Base-by-base conservation (phyloP, 202 grass and related monocot species). In the Carex arenaria region DNA sequence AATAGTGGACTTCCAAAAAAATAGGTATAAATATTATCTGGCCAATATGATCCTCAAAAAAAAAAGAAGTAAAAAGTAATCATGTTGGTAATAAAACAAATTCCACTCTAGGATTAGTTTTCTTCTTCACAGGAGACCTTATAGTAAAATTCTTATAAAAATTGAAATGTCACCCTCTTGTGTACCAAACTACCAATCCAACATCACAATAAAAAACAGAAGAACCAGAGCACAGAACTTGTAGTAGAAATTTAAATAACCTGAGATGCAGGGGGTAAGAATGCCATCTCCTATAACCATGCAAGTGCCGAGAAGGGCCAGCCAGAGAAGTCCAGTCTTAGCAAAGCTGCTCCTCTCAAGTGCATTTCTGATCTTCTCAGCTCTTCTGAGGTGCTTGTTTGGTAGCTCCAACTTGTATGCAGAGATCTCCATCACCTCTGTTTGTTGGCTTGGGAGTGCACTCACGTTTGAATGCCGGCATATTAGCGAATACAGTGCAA, bases 221-320 rank as follows among this genome's bases (percentile, higher is more conserved):
- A 1, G 4, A 8, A 73, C 12, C 19, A 72, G 42, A 49, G 8
- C 64, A 67, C 2, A 1, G 0, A 23, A 40, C 65, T 74, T 31
- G 12, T 54, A 54, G 30, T 20, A 53, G 20, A 54, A 52, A 42
- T 55, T 59, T 19, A 74, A 26, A 61, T 71, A 61, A 88, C 82
- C 87, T 72, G 87, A 89, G 64, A 89, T 89, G 31, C 84, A 85
- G 61, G 87, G 87, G 51, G 87, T 89, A 22, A 89, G 87, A 82
- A 89, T 89, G 23, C 87, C 87, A 82, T 89, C 87, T 18, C 87
- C 87, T 59, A 89, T 89, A 17, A 85, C 83, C 87, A 89, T 89
- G 70, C 87, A 89, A 34, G 87, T 89, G 13, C 87, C 87, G 49
- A 89, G 67, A 32, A 89, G 87, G 7, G 84, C 87, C 38, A 89